Percentiles rank a stretch among this genome's conserved stretches.
Evolutionary conservation across 2,329 filamentous ascomycete genomes (phyloP).

Genomic region (Botrytis galanthina): DNA sequence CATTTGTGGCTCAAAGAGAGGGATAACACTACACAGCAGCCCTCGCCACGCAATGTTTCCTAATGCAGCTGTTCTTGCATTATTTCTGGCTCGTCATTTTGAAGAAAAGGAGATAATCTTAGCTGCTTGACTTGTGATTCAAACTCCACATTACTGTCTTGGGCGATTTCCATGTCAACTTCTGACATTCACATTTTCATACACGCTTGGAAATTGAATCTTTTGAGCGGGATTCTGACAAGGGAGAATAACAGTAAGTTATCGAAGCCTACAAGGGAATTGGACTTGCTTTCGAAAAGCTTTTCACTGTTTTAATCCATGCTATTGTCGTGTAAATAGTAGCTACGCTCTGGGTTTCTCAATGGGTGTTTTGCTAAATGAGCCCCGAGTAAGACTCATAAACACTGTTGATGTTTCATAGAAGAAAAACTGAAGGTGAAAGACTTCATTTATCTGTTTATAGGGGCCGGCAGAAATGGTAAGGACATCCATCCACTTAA

Average conservation of each 20-base stretch:
- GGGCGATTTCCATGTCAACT: background rate
- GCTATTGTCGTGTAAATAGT: background rate
- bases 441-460: background rate
- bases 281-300: background rate
- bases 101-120: background rate
- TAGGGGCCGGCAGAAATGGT: background rate
- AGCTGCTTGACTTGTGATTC: background rate
- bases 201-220: background rate
- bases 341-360: background rate
- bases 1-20: background rate
- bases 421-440: background rate
- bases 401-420: background rate
- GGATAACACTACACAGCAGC: background rate
- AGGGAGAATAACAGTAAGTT: background rate
- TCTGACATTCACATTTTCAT: background rate
- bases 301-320: background rate
- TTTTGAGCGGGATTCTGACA: background rate
- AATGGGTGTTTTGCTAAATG: background rate
- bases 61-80: background rate
- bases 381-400: background rate
- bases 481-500: background rate
- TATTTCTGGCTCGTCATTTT: background rate
- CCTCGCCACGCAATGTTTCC: background rate
- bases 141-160: fast-evolving
- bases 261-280: background rate